These are phyloP conservation scores for Dactylellina drechsleri DNA, from an alignment of 2,329 filamentous ascomycete genomes.

Conservation along the genomic window DNA sequence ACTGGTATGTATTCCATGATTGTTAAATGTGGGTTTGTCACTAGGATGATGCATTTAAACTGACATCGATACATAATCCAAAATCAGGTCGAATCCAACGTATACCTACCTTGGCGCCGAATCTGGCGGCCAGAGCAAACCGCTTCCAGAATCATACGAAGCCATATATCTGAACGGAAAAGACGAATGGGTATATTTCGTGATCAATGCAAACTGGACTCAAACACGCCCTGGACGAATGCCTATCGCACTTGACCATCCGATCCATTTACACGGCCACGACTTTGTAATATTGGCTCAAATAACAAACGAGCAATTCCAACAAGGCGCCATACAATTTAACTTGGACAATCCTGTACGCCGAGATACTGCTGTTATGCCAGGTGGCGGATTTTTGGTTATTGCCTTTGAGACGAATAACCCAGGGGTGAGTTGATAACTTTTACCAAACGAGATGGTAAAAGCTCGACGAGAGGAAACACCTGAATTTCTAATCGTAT, in stretches of 20 bases:
- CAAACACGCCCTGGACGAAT: constrained; percentile 12
- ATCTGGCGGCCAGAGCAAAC: neutral
- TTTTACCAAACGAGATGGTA: too few relatives aligned
- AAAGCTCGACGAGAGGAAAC: neutral
- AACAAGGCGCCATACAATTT: constrained; percentile 27
- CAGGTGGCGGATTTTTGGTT: constrained; percentile 64
- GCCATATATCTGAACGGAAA: constrained; percentile 71
- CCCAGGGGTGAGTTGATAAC: constrained; percentile 61
- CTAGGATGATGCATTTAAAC: neutral
- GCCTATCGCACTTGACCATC: constrained; percentile 60
- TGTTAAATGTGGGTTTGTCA: neutral
- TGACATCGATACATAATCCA: neutral
- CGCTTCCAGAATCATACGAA: constrained; percentile 61
- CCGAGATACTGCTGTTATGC: constrained; percentile 67
- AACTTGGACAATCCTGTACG: constrained; percentile 65
- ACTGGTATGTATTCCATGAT: constrained; percentile 26
- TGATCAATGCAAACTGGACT: constrained; percentile 59
- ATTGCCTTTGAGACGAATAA: constrained; percentile 67
- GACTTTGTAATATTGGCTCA: constrained; percentile 63
- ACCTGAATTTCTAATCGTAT: neutral
- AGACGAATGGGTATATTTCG: constrained; percentile 60
- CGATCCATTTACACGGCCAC: constrained; percentile 67
- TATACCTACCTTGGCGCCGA: constrained; percentile 42
- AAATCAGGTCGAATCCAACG: constrained; percentile 26
- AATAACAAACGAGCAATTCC: constrained; percentile 32